Percentiles rank a stretch among this genome's conserved stretches.
phyloP scores from a whole-genome alignment of 2,329 filamentous ascomycete species.

The Lomentospora prolificans region DNA sequence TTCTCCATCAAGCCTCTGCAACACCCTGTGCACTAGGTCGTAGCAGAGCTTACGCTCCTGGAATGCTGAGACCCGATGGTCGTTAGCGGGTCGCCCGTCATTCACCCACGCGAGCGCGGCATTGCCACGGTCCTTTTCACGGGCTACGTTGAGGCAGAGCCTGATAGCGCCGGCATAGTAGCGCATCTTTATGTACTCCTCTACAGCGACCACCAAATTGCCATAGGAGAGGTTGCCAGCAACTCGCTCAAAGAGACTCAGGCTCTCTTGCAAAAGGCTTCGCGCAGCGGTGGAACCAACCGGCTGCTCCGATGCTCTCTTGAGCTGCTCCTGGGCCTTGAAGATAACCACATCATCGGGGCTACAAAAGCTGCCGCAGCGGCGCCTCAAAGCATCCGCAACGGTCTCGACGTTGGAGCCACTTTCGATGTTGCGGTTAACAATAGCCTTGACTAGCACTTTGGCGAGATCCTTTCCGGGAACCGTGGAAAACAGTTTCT shows the following conservation, averaged over 20 bases:
- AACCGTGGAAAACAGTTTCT: slow-evolving; percentile 71
- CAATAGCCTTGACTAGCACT: slow-evolving; percentile 91
- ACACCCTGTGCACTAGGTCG: slow-evolving; percentile 72
- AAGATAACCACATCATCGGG: slow-evolving; percentile 96
- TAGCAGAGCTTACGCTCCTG: slow-evolving; percentile 71
- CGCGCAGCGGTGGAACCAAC: slow-evolving; percentile 67
- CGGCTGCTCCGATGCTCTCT: slow-evolving; percentile 73
- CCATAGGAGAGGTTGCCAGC: slow-evolving; percentile 71
- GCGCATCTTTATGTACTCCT: slow-evolving; percentile 69
- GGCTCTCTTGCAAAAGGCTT: slow-evolving; percentile 75
- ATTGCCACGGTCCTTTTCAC: slow-evolving; percentile 79
- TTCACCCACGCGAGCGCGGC: slow-evolving; percentile 77
- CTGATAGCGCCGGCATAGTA: slow-evolving; percentile 94
- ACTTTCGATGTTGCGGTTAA: slow-evolving; percentile 94
- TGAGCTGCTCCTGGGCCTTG: slow-evolving; percentile 92
- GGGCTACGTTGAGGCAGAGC: slow-evolving; percentile 73
- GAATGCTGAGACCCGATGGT: slow-evolving; percentile 60
- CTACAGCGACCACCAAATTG: slow-evolving; percentile 67
- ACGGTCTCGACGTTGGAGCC: slow-evolving; percentile 97
- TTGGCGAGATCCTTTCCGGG: slow-evolving; percentile 85
- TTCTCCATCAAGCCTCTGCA: slow-evolving; percentile 65
- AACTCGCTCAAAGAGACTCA: slow-evolving; percentile 81
- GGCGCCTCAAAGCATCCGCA: slow-evolving; percentile 80
- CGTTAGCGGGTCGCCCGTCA: slow-evolving; percentile 64
- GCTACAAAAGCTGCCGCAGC: slow-evolving; percentile 96